Evolutionary conservation across 2,329 filamentous ascomycete genomes (phyloP).

Genomic region (Apiospora arundinis): DNA sequence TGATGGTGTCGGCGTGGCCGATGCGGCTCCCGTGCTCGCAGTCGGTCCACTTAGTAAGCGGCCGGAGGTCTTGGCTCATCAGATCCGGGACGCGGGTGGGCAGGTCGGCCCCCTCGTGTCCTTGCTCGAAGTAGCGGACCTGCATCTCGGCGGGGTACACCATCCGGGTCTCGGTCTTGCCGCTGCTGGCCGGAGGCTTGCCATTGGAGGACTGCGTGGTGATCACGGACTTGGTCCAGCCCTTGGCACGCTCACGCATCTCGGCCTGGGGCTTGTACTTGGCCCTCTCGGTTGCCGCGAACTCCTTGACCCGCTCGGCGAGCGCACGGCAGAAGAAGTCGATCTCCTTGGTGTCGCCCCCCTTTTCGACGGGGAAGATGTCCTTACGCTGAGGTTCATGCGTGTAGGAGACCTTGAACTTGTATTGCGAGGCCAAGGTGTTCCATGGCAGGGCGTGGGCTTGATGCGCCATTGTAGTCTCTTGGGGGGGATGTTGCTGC

Average conservation of each 20-base stretch:
- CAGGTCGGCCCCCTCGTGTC: neutral
- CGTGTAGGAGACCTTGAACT: constrained; percentile 1
- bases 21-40: neutral
- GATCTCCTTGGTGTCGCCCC: constrained; percentile 6
- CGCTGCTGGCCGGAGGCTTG: neutral
- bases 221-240: constrained; percentile 4
- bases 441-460: constrained; percentile 15
- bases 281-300: constrained; percentile 1
- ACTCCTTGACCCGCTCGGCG: constrained; percentile 1
- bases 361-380: constrained; percentile 13
- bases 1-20: neutral
- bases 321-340: constrained; percentile 17
- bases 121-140: neutral
- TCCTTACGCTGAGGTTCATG: constrained; percentile 17
- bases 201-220: neutral
- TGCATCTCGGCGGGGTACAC: constrained; percentile 1
- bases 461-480: constrained; percentile 5
- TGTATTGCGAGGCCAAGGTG: neutral
- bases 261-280: neutral
- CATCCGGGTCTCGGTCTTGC: neutral
- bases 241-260: neutral
- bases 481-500: neutral
- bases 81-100: neutral
- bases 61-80: neutral
- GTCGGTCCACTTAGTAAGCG: neutral